phyloP scores from a whole-genome alignment of 169 alveolate species.

The Plasmodium vinckei region DNA sequence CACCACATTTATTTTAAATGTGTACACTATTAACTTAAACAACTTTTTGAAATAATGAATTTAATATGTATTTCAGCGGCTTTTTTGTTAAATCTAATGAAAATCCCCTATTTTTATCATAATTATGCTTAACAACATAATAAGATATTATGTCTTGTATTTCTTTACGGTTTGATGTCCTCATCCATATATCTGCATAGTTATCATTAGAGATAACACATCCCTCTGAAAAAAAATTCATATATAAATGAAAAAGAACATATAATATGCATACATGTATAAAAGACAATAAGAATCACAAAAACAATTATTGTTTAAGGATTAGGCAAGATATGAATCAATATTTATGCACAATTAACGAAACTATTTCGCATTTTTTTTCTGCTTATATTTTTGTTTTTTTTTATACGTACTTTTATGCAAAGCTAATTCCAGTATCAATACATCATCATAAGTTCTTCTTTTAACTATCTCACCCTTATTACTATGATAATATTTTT shows the following conservation, averaged over 20 bases:
- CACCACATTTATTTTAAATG: too few species aligned
- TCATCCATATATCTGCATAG: conserved; percentile 16
- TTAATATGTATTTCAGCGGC: conserved; percentile 42
- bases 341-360: background rate
- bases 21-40: background rate
- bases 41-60: conserved; percentile 53
- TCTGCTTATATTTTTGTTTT: background rate
- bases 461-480: conserved; percentile 13
- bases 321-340: background rate
- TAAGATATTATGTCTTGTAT: conserved; percentile 39
- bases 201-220: conserved; percentile 72
- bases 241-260: conserved; percentile 8
- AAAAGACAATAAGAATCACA: background rate
- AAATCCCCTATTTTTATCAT: conserved; percentile 58
- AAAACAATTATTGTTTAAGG: background rate
- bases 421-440: conserved; percentile 41
- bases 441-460: conserved; percentile 56
- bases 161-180: conserved; percentile 7
- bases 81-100: conserved; percentile 43
- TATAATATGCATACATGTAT: background rate
- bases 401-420: conserved; percentile 26
- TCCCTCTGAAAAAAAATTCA: conserved; percentile 23
- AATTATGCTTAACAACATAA: conserved; percentile 47
- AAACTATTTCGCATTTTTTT: background rate
- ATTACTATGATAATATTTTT: conserved; percentile 17